Evolutionary conservation across 2,329 filamentous ascomycete genomes (phyloP), one percentile per base, ranked within the genome.

Genomic region (Xylaria sp.): DNA sequence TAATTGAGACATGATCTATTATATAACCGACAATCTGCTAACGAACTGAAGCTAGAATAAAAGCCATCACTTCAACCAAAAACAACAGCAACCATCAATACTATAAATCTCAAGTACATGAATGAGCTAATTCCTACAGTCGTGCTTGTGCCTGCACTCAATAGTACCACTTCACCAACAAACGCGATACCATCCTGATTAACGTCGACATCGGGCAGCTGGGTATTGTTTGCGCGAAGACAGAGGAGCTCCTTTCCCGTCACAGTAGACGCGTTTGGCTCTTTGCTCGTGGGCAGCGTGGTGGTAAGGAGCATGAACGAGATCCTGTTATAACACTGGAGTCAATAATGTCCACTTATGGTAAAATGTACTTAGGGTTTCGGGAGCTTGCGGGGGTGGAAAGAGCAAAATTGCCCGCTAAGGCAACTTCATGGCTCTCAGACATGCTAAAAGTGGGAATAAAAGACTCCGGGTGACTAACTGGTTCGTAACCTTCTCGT

Each of bases 81-180:
- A 19, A 48, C 4, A 33, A 33, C 44, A 23, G 44, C 44, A 31
- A 47, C n/a, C 25, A 21, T 33, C 44, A 33, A 48, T 21, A 15
- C n/a, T 8, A 31, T 7, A n/a, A 48, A 23, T 13, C 44, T 27
- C n/a, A 33, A 33, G 17, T 48, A 33, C 17, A 48, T 48, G 4
- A 48, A 15, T 21, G 44, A 48, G 44, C 4, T n/a, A 33, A 33
- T 23, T 15, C 44, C 27, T 2, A 17, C 27, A 27, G 41, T 27
- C 17, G n/a, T 48, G 25, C 15, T 33, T 21, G 44, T 47, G 44
- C 44, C 44, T 21, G 44, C 27, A 13, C 27, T 48, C 27, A 33
- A 48, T 10, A 48, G 29, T 33, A 48, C 27, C 27, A 48, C 44
- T 48, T 48, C 44, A 33, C 44, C 44, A 48, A 48, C 44, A 48